Base-by-base conservation (phyloP, 768 basidiomycete species). In the Hortiboletus campestris region DNA sequence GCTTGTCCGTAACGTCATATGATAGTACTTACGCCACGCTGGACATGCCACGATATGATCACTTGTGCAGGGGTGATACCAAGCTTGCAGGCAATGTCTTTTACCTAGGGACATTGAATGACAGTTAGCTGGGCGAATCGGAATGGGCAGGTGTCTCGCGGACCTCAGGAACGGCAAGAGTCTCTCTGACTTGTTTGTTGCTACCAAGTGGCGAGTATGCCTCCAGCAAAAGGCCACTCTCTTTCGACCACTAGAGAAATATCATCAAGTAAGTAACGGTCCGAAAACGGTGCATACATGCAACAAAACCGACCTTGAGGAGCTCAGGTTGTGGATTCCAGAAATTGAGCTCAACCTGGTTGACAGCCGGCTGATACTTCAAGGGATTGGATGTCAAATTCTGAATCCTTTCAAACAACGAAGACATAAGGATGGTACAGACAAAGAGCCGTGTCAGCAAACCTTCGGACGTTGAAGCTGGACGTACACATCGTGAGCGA, bases 171-270 rank as follows among this genome's bases (percentile, higher is more conserved):
- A 85, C 72, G n/a, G 75, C 63, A 45, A 90, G 78, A 9, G 79
- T 78, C 55, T 82, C 75, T 53, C 78, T 75, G 9, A 88, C 86
- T 61, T 79, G 80, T 42, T 78, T 74, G 47, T 72, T 75, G 58
- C 88, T 81, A 46, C 88, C 88, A 3, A 91, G 77, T 2, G 89
- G 89, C 13, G 88, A 91, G 72, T 89, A 91, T 12, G 89, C 87
- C 63, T 89, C 84, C 4, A 89, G 77, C 14, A 90, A 75, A 19
- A 91, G 63, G 17, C 75, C 75, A 55, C 86, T 80, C 44, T 84
- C 81, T 67, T 84, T 83, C 2, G 87, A 75, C 86, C 86, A 91
- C 83, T 86, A n/a, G 50, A 29, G 7, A n/a, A 46, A 46, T 6
- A 46, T 36, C 17, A 28, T 32, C n/a, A n/a, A n/a, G n/a, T n/a